These are phyloP conservation scores for Fusarium mexicanum DNA, from an alignment of 2,329 filamentous ascomycete genomes.

Conservation along the genomic window DNA sequence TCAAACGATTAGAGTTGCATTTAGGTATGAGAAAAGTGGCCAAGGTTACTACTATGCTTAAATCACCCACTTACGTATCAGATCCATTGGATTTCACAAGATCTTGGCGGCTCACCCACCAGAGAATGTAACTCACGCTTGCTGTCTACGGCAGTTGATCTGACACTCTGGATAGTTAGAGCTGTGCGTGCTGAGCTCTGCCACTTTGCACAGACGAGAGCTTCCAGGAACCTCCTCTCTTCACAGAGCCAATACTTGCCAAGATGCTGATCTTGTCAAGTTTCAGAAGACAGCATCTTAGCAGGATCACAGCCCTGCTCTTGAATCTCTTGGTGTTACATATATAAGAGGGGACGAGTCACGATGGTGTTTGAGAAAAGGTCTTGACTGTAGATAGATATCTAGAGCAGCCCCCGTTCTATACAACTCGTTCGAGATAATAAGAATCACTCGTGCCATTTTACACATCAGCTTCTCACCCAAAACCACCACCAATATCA, in stretches of 20 bases:
- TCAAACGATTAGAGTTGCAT: constrained; percentile 8
- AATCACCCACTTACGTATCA: constrained; percentile 3
- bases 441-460: neutral
- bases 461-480: neutral
- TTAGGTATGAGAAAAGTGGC: constrained; percentile 17
- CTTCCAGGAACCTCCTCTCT: neutral
- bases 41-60: constrained; percentile 22
- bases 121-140: neutral
- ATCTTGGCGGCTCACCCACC: neutral
- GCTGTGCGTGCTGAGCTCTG: neutral
- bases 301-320: constrained; percentile 13
- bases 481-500: neutral
- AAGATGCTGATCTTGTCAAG: constrained; percentile 33
- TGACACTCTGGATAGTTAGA: neutral
- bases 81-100: neutral
- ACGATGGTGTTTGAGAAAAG: neutral
- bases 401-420: neutral
- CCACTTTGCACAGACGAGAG: neutral
- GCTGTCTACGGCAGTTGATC: neutral
- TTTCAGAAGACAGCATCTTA: constrained; percentile 23
- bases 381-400: neutral
- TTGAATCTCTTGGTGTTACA: constrained; percentile 4
- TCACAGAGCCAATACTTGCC: constrained; percentile 7
- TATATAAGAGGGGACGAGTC: constrained; percentile 30
- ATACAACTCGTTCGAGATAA: neutral